A percentile compares a stretch with the other conserved stretches of the same genome.
Evolutionary conservation across 2,329 filamentous ascomycete genomes (phyloP).

Genomic region (Geosmithia putterillii): DNA sequence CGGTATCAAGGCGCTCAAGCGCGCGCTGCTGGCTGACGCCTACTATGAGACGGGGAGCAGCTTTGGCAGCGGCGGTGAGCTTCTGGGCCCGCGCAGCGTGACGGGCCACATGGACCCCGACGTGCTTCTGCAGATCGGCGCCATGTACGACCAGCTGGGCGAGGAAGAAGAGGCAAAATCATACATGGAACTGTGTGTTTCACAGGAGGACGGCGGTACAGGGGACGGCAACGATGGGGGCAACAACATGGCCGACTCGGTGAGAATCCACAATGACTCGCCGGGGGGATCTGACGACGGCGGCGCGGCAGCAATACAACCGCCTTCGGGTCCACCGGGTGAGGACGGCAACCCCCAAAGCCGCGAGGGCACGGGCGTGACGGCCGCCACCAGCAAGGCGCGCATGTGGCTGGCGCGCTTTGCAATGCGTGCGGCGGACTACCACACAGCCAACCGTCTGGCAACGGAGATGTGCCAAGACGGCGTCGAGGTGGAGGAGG

Average conservation of each 20-base stretch:
- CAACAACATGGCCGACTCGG: conserved; percentile 29
- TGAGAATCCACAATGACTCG: conserved; percentile 44
- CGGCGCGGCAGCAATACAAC: conserved; percentile 16
- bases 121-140: conserved; percentile 78
- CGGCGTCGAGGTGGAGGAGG: conserved; percentile 92
- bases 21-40: conserved; percentile 76
- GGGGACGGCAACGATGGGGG: conserved; percentile 20
- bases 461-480: conserved; percentile 91
- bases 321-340: conserved; percentile 1
- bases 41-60: conserved; percentile 61
- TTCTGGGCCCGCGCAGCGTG: conserved; percentile 35
- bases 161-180: conserved; percentile 71
- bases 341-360: conserved; percentile 15
- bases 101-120: conserved; percentile 70
- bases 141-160: conserved; percentile 71
- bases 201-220: conserved; percentile 70
- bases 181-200: conserved; percentile 93
- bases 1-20: conserved; percentile 89
- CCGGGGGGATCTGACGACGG: conserved; percentile 24
- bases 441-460: conserved; percentile 62
- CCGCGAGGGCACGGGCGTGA: conserved; percentile 64
- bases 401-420: conserved; percentile 85
- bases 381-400: conserved; percentile 81
- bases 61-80: conserved; percentile 32
- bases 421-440: conserved; percentile 66